Evolutionary conservation across 2,329 filamentous ascomycete genomes (phyloP), one percentile per base, ranked within the genome.

Genomic region (Aspergillus viridinutans): DNA sequence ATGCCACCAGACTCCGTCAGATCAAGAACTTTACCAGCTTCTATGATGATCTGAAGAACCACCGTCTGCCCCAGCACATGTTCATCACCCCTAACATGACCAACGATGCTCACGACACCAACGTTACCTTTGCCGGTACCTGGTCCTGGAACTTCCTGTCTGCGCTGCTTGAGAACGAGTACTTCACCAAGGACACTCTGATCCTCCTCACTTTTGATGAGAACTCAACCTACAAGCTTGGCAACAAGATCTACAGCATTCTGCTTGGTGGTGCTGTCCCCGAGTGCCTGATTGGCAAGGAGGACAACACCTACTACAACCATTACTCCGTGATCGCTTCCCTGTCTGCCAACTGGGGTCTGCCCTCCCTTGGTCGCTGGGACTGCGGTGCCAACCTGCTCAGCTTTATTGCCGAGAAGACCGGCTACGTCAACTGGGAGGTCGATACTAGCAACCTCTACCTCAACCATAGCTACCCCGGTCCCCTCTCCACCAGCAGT

Each of bases 121-220:
- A 83, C 50, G 82, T 93, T 51, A 88, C 84, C 4, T 81, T 84
- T 26, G 88, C 88, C 4, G 89, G 87, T 2, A 67, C 74, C 21
- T 94, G 89, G 89, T 83, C 85, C 20, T 82, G 85, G 45, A 75
- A 69, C 45, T 92, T 92, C 75, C 75, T 94, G 2, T 81, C 84
- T 57, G 88, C 88, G 0, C 84, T 94, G 10, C 78, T 94, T 6
- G 72, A 81, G 29, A 81, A 94, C 75, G 74, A 78, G 50, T 82
- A 87, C 63, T 93, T 94, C 74, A 90, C 88, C 83, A 77, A 89
- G 43, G 85, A 89, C 67, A 93, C 90, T 0, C 81, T 93, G 1
- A 82, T 94, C n/a, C 77, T 93, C 5, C 73, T 94, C 59, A 92
- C 86, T n/a, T 94, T 90, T 67, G 90, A 95, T 62, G 90, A 94